phyloP scores from a whole-genome alignment of 2,329 filamentous ascomycete species.

The Lachnellula arida region DNA sequence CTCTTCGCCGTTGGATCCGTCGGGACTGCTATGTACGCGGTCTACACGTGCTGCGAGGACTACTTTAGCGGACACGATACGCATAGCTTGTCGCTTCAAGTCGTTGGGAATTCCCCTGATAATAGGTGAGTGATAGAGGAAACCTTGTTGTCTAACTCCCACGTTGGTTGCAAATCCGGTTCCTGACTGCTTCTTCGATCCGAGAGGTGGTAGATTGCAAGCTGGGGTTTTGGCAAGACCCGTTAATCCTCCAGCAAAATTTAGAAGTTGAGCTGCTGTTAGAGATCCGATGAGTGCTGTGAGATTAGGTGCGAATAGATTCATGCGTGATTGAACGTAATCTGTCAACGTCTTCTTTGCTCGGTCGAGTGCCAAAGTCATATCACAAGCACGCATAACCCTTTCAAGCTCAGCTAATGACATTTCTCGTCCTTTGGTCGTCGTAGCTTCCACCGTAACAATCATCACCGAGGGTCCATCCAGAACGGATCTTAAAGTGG shows the following conservation, averaged over 20 bases:
- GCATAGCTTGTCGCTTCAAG: slow-evolving; percentile 87
- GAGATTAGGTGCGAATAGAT: slow-evolving; percentile 88
- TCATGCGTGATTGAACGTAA: slow-evolving; percentile 97
- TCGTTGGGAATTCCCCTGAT: slow-evolving; percentile 81
- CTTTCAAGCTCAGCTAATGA: slow-evolving; percentile 67
- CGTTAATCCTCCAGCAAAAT: slow-evolving; percentile 82
- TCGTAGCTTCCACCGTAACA: slow-evolving; percentile 90
- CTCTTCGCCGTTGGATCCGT: slow-evolving; percentile 78
- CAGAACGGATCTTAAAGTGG: slow-evolving; percentile 72
- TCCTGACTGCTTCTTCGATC: slow-evolving; percentile 77
- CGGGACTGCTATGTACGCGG: slow-evolving; percentile 72
- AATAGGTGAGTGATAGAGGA: slow-evolving; percentile 86
- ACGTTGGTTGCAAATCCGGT: slow-evolving; percentile 89
- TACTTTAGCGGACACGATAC: slow-evolving; percentile 89
- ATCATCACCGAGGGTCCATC: slow-evolving; percentile 92
- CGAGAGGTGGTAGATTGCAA: slow-evolving; percentile 87
- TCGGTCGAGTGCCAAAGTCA: slow-evolving; percentile 80
- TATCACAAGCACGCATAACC: slow-evolving; percentile 75
- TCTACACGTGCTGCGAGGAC: slow-evolving; percentile 92
- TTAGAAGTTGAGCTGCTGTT: slow-evolving; percentile 93
- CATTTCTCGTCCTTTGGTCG: slow-evolving; percentile 76
- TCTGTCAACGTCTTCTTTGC: slow-evolving; percentile 84
- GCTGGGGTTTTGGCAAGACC: slow-evolving; percentile 88
- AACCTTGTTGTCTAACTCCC: slow-evolving; percentile 85
- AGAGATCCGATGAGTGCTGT: slow-evolving; percentile 86